Evolutionary conservation across 805 yeast species (phyloP).

Genomic region (Barnettozyma sp.): DNA sequence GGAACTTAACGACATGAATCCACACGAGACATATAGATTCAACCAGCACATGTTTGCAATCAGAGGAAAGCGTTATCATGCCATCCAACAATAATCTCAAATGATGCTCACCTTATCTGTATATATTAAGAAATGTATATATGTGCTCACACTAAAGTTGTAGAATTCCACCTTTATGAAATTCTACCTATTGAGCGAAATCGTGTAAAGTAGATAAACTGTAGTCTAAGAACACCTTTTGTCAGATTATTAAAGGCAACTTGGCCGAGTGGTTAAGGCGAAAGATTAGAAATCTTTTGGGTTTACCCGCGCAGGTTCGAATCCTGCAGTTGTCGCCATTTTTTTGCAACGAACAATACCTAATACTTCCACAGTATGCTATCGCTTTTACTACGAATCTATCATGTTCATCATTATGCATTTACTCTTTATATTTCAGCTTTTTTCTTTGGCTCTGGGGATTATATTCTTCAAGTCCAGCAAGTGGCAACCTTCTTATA

Average conservation of each 20-base stretch:
- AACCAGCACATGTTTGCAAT: slow-evolving; percentile 86
- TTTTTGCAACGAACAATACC: no score
- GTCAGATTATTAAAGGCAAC: slow-evolving; percentile 31
- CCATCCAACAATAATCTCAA: slow-evolving; percentile 40
- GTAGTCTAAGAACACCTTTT: no score
- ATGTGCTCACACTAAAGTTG: no score
- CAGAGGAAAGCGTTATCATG: slow-evolving; percentile 96
- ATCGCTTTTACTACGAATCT: no score
- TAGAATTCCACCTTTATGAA: no score
- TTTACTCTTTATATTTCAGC: no score
- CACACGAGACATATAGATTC: slow-evolving; percentile 89
- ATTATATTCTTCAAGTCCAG: no score
- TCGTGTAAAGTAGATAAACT: no score
- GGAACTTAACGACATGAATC: slow-evolving; percentile 88
- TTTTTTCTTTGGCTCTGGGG: no score
- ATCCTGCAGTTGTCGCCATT: slow-evolving; percentile 64
- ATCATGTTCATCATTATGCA: no score
- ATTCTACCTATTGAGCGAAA: no score
- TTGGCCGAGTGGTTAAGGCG: slow-evolving; percentile 68
- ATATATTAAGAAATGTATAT: slow-evolving; percentile 5
- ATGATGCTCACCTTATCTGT: neutral
- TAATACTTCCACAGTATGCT: neutral
- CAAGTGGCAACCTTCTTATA: no score
- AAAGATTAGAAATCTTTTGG: slow-evolving; percentile 56
- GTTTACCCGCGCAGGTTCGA: slow-evolving; percentile 62